Percentiles rank a stretch among this genome's conserved stretches.
Conservation (phyloP, 1,139 yeast species). For the Saccharomyces pastorianus region DNA sequence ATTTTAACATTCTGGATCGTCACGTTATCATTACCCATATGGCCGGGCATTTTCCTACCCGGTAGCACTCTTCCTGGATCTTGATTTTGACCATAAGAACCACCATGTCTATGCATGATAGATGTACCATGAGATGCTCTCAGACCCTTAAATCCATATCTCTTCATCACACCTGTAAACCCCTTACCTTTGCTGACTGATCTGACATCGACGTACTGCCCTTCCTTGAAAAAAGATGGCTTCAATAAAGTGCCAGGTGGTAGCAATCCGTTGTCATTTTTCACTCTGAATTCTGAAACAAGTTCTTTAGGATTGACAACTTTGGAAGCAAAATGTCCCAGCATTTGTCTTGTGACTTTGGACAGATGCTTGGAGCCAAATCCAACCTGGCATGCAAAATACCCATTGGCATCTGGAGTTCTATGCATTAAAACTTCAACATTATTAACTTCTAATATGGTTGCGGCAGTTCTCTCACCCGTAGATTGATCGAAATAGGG, state of each 20-base stretch:
- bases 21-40: slow-evolving; percentile 73
- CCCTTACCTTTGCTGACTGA: slow-evolving; percentile 91
- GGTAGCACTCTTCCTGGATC: slow-evolving; percentile 95
- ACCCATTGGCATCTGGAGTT: slow-evolving; percentile 64
- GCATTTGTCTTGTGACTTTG: slow-evolving; percentile 54
- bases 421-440: slow-evolving; percentile 77
- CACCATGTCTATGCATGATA: slow-evolving; percentile 87
- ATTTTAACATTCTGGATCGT: slow-evolving; percentile 75
- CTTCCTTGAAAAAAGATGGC: slow-evolving; percentile 78
- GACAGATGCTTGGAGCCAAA: slow-evolving; percentile 59
- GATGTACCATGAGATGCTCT: slow-evolving; percentile 96
- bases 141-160: slow-evolving; percentile 87
- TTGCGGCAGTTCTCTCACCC: slow-evolving; percentile 70
- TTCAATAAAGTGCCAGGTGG: slow-evolving; percentile 71
- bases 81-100: slow-evolving; percentile 93
- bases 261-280: slow-evolving; percentile 54
- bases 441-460: slow-evolving; percentile 79
- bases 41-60: slow-evolving; percentile 97
- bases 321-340: slow-evolving; percentile 77
- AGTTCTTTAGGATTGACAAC: slow-evolving; percentile 76
- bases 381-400: slow-evolving; percentile 81
- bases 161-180: slow-evolving; percentile 96
- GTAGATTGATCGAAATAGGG: slow-evolving; percentile 61
- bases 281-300: slow-evolving; percentile 71
- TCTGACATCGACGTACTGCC: slow-evolving; percentile 75